Percentiles rank a stretch among this genome's conserved stretches.
Conservation (phyloP, 345 rosid species). For the Trapa incisa region DNA sequence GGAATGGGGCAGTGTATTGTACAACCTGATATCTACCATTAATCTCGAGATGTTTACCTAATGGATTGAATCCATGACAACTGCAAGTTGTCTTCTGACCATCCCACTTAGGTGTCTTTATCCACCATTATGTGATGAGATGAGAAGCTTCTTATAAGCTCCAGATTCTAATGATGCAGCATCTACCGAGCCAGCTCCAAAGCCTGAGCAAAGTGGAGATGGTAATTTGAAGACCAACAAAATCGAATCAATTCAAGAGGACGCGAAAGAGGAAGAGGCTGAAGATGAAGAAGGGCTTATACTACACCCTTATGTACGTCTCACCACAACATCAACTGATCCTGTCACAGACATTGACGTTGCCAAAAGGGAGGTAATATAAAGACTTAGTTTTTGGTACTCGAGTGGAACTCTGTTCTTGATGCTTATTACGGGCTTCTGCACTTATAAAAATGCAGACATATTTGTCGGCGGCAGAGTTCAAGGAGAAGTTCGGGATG, state of each 20-base stretch:
- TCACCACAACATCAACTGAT: constrained; percentile 48
- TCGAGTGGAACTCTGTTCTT: no score
- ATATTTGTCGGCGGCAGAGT: constrained; percentile 55
- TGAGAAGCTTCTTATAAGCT: no score
- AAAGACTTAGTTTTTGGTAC: not conserved
- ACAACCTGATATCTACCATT: not conserved
- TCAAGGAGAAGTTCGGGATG: constrained; percentile 91
- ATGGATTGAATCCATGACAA: no score
- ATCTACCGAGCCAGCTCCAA: constrained; percentile 13
- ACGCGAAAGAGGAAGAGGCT: constrained; percentile 77
- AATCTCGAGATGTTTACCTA: no score
- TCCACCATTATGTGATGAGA: no score
- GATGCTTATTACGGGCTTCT: not conserved
- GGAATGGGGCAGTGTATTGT: not conserved
- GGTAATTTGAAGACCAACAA: constrained; percentile 56
- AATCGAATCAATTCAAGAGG: constrained; percentile 75
- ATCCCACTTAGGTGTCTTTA: no score
- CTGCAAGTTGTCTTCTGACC: no score
- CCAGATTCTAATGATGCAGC: not conserved
- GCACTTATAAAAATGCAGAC: constrained; percentile 40
- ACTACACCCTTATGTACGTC: constrained; percentile 66
- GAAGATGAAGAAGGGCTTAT: constrained; percentile 93
- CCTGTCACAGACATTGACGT: constrained; percentile 8
- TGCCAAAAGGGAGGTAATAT: not conserved
- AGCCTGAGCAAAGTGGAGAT: constrained; percentile 38